Evolutionary conservation across 2,329 filamentous ascomycete species (phyloP).

Genomic region (Huntiella moniliformis): DNA sequence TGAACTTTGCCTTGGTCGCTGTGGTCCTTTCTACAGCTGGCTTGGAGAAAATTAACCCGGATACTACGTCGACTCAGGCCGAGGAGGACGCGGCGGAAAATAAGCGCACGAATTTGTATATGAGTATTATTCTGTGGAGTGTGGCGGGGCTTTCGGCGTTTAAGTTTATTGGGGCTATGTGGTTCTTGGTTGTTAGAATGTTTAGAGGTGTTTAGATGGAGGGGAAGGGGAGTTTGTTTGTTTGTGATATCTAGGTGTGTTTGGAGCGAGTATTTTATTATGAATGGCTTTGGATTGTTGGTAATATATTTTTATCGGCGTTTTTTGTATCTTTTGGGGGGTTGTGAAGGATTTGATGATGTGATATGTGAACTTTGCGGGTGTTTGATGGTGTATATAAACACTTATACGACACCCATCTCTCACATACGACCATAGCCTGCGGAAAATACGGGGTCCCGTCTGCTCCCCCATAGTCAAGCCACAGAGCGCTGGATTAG

Average conservation of each 20-base stretch:
- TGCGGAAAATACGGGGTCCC: too few relatives aligned
- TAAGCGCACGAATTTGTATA: conserved; percentile 57
- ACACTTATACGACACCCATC: too few relatives aligned
- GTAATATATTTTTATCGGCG: too few relatives aligned
- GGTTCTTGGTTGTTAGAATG: conserved; percentile 81
- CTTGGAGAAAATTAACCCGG: conserved; percentile 44
- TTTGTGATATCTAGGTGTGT: neutral
- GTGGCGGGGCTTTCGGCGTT: conserved; percentile 70
- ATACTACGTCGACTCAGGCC: conserved; percentile 20
- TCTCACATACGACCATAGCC: too few relatives aligned
- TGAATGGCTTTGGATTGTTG: neutral
- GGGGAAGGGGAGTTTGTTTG: neutral
- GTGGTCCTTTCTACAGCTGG: conserved; percentile 76
- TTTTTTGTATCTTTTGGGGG: too few relatives aligned
- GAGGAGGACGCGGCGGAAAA: conserved; percentile 21
- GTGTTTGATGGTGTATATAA: too few relatives aligned
- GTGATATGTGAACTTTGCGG: too few relatives aligned
- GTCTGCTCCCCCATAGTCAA: too few relatives aligned
- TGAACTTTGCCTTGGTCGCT: conserved; percentile 74
- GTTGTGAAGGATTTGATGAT: too few relatives aligned
- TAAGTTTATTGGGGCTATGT: conserved; percentile 72
- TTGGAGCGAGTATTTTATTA: neutral
- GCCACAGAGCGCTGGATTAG: too few relatives aligned
- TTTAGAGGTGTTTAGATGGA: conserved; percentile 46
- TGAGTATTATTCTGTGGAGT: conserved; percentile 73